Conservation (phyloP, 2,329 filamentous ascomycete species). For the Malbranchea cinnamomea region DNA sequence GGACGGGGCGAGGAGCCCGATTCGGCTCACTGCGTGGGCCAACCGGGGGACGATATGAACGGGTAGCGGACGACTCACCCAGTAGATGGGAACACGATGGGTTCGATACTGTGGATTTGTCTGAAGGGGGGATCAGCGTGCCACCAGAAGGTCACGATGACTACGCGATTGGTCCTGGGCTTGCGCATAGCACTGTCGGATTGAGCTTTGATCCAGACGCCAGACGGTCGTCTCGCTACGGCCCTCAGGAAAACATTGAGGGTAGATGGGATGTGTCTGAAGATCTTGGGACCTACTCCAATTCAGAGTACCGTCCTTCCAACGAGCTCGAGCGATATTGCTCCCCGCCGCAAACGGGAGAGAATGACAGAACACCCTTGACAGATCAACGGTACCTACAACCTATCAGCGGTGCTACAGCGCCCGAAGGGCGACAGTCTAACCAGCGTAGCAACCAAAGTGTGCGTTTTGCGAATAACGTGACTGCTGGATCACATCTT, state of each 20-base stretch:
- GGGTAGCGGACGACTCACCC: slow-evolving; percentile 38
- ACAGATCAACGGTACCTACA: slow-evolving; percentile 42
- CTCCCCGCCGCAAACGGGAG: slow-evolving; percentile 34
- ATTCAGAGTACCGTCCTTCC: slow-evolving; percentile 12
- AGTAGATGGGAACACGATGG: slow-evolving; percentile 17
- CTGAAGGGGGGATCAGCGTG: slow-evolving; percentile 10
- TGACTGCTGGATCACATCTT: slow-evolving; percentile 30
- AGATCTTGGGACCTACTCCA: slow-evolving; percentile 6
- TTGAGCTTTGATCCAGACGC: slow-evolving; percentile 4
- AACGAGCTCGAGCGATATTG: slow-evolving; percentile 40
- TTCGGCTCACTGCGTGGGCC: slow-evolving; percentile 30
- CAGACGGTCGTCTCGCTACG: not conserved
- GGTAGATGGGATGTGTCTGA: slow-evolving; percentile 3
- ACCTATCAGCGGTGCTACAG: slow-evolving; percentile 37
- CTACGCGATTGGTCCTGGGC: no score
- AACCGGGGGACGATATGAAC: slow-evolving; percentile 40
- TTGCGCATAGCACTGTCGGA: slow-evolving; percentile 5
- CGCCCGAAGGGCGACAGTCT: slow-evolving; percentile 1
- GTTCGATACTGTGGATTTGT: slow-evolving; percentile 11
- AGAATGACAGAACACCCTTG: slow-evolving; percentile 45
- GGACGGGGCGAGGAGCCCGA: slow-evolving; percentile 29
- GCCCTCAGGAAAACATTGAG: not conserved
- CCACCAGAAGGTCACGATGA: no score
- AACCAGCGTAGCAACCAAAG: slow-evolving; percentile 34
- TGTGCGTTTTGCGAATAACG: slow-evolving; percentile 35